These are phyloP conservation scores for Heterobasidion irregulare DNA, from an alignment of 1,284 basidiomycete genomes.

Conservation along the genomic window DNA sequence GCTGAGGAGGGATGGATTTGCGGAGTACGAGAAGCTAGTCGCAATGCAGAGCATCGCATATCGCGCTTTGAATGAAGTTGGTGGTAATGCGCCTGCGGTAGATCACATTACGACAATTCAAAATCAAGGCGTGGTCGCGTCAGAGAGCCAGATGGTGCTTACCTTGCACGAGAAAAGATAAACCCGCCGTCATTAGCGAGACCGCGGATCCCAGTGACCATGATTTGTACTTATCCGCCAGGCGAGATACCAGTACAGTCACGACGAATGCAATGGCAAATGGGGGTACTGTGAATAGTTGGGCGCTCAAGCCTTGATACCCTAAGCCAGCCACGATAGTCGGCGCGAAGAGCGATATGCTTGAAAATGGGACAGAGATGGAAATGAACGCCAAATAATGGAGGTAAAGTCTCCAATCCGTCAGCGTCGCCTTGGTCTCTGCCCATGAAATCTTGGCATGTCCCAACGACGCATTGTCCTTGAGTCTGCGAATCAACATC, in stretches of 20 bases:
- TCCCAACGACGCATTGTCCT: conserved; percentile 19
- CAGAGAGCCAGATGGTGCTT: neutral
- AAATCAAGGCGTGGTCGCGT: neutral
- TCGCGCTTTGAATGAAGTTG: conserved; percentile 21
- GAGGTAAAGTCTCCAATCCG: conserved; percentile 21
- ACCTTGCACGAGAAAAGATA: conserved; percentile 14
- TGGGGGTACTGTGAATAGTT: conserved; percentile 51
- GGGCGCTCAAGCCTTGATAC: conserved; percentile 34
- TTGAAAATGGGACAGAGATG: conserved; percentile 25
- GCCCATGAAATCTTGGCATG: conserved; percentile 19
- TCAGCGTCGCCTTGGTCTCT: conserved; percentile 20
- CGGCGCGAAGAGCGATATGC: conserved; percentile 26
- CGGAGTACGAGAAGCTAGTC: conserved; percentile 25
- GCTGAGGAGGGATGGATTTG: conserved; percentile 27
- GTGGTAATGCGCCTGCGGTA: conserved; percentile 17
- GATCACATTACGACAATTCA: neutral
- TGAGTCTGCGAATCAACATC: conserved; percentile 19
- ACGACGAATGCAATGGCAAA: conserved; percentile 31
- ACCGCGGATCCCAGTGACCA: conserved; percentile 10
- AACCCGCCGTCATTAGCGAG: conserved; percentile 12
- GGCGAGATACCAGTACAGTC: conserved; percentile 17
- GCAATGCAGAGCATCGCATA: conserved; percentile 28
- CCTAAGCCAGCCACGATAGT: conserved; percentile 34
- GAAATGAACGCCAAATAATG: conserved; percentile 24
- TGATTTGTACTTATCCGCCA: conserved; percentile 14